Conservation (phyloP, 2,329 filamentous ascomycete genomes). For the Cladosporium sp. region DNA sequence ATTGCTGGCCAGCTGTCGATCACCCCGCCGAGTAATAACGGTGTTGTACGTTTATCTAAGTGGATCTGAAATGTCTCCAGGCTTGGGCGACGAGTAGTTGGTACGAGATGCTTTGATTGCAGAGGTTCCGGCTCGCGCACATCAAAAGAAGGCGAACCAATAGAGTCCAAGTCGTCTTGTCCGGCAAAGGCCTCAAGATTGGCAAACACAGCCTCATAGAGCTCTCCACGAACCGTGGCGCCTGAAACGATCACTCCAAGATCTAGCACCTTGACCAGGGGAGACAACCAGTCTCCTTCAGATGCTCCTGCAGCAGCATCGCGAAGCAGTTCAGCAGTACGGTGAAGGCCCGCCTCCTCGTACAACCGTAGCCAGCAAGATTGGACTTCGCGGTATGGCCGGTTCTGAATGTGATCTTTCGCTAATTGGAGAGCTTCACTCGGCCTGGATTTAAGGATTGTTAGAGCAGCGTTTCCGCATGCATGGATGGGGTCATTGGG, state of each 20-base stretch:
- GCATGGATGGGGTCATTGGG: constrained; percentile 30
- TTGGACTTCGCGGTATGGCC: constrained; percentile 62
- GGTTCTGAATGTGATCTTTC: constrained; percentile 64
- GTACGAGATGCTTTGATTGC: constrained; percentile 11
- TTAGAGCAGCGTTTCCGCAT: constrained; percentile 39
- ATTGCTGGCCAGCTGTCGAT: constrained; percentile 73
- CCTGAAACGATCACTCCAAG: constrained; percentile 72
- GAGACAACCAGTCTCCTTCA: constrained; percentile 45
- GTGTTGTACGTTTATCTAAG: constrained; percentile 33
- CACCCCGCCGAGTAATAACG: constrained; percentile 65
- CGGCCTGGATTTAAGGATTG: constrained; percentile 33
- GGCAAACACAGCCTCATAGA: constrained; percentile 47
- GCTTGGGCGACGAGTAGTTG: background rate
- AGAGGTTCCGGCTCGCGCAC: constrained; percentile 14
- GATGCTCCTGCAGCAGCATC: background rate
- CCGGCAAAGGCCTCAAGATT: constrained; percentile 38
- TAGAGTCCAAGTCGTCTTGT: background rate
- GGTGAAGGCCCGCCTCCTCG: constrained; percentile 64
- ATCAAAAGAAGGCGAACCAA: constrained; percentile 12
- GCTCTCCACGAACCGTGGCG: constrained; percentile 50
- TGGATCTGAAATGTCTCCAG: constrained; percentile 28
- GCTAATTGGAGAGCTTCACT: constrained; percentile 56
- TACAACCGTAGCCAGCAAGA: constrained; percentile 66
- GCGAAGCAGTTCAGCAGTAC: constrained; percentile 40
- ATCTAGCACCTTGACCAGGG: constrained; percentile 64